These are phyloP conservation scores for Nematocida sp. DNA, from an alignment of 371 early-diverging fungal species.

Conservation along the genomic window DNA sequence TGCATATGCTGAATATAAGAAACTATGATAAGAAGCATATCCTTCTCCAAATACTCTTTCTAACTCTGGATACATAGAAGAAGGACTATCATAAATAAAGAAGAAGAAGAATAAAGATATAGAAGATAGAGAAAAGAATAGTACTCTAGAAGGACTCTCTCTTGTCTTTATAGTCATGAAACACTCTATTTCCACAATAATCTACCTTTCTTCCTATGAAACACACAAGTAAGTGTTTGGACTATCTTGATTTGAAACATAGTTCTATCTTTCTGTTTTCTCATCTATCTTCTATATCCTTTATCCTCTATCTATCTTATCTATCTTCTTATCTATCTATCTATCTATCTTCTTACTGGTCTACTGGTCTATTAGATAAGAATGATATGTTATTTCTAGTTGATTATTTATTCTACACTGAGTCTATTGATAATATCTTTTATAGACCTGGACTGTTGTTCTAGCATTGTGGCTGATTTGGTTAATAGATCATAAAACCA, in stretches of 20 bases:
- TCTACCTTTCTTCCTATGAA: not conserved
- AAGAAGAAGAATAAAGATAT: conserved; percentile 66
- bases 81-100: conserved; percentile 69
- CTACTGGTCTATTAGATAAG: no score
- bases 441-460: conserved; percentile 1
- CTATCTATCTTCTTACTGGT: no score
- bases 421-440: not conserved
- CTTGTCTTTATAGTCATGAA: conserved; percentile 16
- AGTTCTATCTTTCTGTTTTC: no score
- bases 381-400: no score
- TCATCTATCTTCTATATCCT: no score
- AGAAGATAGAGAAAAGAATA: conserved; percentile 39
- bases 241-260: no score
- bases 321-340: no score
- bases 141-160: not conserved
- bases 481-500: not conserved
- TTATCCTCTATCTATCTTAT: no score
- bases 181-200: not conserved
- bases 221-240: not conserved
- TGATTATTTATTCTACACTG: no score
- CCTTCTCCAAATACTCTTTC: conserved; percentile 55
- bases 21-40: conserved; percentile 65
- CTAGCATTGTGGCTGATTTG: not conserved
- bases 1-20: conserved; percentile 69
- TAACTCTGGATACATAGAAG: conserved; percentile 68